Percentiles rank a stretch among this genome's conserved stretches.
phyloP scores from a whole-genome alignment of 202 grass and related monocot genomes.

The Saccharum hybrid region DNA sequence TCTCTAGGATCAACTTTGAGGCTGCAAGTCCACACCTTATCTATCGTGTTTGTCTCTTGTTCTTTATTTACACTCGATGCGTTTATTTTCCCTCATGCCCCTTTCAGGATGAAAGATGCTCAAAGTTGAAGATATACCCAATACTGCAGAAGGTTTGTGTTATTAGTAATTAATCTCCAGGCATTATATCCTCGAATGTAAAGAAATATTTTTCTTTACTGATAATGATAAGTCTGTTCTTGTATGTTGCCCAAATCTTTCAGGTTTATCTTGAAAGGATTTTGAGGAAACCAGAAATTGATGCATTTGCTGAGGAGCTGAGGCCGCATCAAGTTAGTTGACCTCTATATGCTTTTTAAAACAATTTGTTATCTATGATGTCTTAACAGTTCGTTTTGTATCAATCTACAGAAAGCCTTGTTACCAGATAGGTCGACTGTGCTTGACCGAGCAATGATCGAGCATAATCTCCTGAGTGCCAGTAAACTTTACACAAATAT shows the following conservation, averaged over 20 bases:
- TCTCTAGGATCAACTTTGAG: not conserved
- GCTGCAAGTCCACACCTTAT: constrained; percentile 21
- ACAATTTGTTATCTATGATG: constrained; percentile 28
- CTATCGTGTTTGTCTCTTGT: not conserved
- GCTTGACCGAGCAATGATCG: constrained; percentile 97
- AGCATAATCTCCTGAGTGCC: constrained; percentile 97
- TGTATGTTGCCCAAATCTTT: constrained; percentile 33
- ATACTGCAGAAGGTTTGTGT: constrained; percentile 89
- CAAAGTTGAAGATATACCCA: constrained; percentile 97
- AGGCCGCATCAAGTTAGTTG: constrained; percentile 84
- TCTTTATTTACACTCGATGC: not conserved
- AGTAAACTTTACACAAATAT: constrained; percentile 99
- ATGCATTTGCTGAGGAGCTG: constrained; percentile 96
- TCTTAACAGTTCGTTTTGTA: constrained; percentile 28
- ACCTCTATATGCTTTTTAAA: not conserved
- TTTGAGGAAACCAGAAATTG: constrained; percentile 98
- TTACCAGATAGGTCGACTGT: constrained; percentile 96
- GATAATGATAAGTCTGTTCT: not conserved
- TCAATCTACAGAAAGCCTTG: constrained; percentile 84
- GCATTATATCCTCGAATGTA: not conserved
- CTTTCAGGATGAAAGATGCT: constrained; percentile 97
- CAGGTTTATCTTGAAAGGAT: constrained; percentile 99
- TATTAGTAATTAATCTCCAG: not conserved
- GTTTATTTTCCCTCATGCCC: constrained; percentile 7
- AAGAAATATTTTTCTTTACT: constrained; percentile 2